phyloP scores from a whole-genome alignment of 805 yeast species.

The Metahyphopichia silvanorum region DNA sequence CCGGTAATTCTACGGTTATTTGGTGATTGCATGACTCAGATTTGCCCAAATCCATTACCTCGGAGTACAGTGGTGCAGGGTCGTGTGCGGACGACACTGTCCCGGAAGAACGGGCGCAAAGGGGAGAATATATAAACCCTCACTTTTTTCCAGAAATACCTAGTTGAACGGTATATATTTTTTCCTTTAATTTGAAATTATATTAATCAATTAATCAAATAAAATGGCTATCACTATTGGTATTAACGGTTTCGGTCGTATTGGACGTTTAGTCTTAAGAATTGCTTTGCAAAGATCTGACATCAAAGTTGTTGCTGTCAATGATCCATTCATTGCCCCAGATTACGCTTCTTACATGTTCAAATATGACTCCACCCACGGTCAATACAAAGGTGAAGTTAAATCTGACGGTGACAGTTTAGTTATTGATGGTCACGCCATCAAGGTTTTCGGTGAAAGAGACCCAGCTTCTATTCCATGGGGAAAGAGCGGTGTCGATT shows the following conservation, averaged over 20 bases:
- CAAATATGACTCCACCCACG: conserved; percentile 95
- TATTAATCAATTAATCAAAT: conserved; percentile 7
- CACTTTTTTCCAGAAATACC: too few species aligned
- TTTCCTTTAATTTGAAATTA: too few species aligned
- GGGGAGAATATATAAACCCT: too few species aligned
- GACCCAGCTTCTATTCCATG: conserved; percentile 89
- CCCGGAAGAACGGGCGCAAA: too few species aligned
- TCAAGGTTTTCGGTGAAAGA: conserved; percentile 71
- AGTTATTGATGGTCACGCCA: conserved; percentile 65
- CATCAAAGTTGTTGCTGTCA: conserved; percentile 82
- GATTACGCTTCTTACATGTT: conserved; percentile 94
- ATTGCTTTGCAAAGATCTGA: conserved; percentile 71
- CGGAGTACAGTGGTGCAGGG: too few species aligned
- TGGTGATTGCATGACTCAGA: too few species aligned
- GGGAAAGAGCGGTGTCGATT: conserved; percentile 79
- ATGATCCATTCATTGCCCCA: conserved; percentile 86
- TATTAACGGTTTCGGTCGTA: conserved; percentile 94
- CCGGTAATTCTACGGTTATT: too few species aligned
- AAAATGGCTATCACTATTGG: conserved; percentile 70
- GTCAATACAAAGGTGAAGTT: conserved; percentile 77
- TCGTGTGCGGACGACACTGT: too few species aligned
- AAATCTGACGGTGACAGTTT: conserved; percentile 53
- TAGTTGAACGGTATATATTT: too few species aligned
- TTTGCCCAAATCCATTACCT: too few species aligned
- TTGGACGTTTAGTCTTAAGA: conserved; percentile 87